These are phyloP conservation scores for Colletotrichum sp. DNA, from an alignment of 2,329 filamentous ascomycete genomes.

Conservation along the genomic window DNA sequence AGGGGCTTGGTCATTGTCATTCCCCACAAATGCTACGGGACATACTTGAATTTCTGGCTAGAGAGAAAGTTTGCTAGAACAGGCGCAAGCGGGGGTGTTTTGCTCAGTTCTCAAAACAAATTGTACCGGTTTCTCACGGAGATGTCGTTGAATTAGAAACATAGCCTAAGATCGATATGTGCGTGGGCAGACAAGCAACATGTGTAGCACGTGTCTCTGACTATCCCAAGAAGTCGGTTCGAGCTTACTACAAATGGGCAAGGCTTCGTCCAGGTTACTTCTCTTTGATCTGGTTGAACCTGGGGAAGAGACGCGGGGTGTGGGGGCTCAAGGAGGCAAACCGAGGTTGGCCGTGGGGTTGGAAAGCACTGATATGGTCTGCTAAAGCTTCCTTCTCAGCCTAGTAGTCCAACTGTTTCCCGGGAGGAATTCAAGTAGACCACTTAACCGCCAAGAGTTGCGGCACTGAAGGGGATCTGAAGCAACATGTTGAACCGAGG, in stretches of 20 bases:
- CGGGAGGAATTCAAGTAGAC: background rate
- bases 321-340: background rate
- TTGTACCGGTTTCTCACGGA: background rate
- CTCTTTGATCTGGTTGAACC: background rate
- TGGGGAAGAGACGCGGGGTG: background rate
- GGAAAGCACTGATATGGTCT: background rate
- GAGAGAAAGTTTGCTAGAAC: background rate
- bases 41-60: slow-evolving; percentile 35
- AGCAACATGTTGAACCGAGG: background rate
- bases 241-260: background rate
- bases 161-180: background rate
- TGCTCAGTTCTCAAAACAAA: background rate
- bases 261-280: background rate
- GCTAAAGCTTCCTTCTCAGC: background rate
- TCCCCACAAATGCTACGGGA: slow-evolving; percentile 43
- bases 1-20: slow-evolving; percentile 50
- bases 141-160: background rate
- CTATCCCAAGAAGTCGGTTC: background rate
- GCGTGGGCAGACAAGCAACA: background rate
- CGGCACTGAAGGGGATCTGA: background rate
- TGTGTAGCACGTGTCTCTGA: background rate
- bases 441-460: background rate
- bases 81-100: background rate
- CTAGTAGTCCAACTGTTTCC: background rate
- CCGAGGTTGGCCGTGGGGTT: background rate